A percentile compares a stretch with the other conserved stretches of the same genome.
phyloP scores from a whole-genome alignment of 2,329 filamentous ascomycete species.

The Xylariaceae sp. region DNA sequence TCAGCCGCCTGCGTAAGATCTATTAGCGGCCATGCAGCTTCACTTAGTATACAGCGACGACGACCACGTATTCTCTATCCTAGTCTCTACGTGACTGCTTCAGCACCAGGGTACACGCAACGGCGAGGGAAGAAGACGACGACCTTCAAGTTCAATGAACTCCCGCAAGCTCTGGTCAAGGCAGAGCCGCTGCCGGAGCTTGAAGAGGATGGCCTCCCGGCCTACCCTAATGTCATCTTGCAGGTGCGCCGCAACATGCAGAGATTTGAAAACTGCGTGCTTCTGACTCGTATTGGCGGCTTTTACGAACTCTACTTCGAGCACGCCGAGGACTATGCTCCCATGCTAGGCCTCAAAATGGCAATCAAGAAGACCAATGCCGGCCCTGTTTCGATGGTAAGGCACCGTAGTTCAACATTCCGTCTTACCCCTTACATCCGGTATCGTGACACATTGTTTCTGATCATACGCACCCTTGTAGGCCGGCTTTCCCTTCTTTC shows the following conservation, averaged over 20 bases:
- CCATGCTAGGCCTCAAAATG: slow-evolving; percentile 82
- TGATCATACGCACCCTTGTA: slow-evolving; percentile 33
- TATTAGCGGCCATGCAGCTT: slow-evolving; percentile 12
- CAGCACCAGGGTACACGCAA: slow-evolving; percentile 17
- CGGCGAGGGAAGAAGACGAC: slow-evolving; percentile 51
- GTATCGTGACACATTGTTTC: slow-evolving; percentile 15
- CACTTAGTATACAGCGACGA: slow-evolving; percentile 5
- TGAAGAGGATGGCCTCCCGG: slow-evolving; percentile 38
- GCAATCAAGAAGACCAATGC: slow-evolving; percentile 73
- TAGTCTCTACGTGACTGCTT: not conserved
- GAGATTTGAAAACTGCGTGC: slow-evolving; percentile 82
- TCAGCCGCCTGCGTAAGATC: slow-evolving; percentile 12
- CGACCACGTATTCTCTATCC: slow-evolving; percentile 3
- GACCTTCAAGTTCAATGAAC: slow-evolving; percentile 51
- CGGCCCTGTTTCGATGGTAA: slow-evolving; percentile 78
- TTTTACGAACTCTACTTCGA: slow-evolving; percentile 99
- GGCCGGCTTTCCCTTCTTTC: slow-evolving; percentile 90
- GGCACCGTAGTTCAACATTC: slow-evolving; percentile 16
- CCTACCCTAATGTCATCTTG: slow-evolving; percentile 82
- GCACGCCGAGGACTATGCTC: slow-evolving; percentile 84
- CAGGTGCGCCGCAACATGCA: slow-evolving; percentile 86
- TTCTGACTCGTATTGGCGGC: slow-evolving; percentile 86
- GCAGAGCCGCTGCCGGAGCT: slow-evolving; percentile 17
- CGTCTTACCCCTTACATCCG: slow-evolving; percentile 12
- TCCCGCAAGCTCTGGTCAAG: slow-evolving; percentile 48